These are phyloP conservation scores for Neurospora sp. DNA, from an alignment of 495 filamentous ascomycete genomes.

Conservation along the genomic window DNA sequence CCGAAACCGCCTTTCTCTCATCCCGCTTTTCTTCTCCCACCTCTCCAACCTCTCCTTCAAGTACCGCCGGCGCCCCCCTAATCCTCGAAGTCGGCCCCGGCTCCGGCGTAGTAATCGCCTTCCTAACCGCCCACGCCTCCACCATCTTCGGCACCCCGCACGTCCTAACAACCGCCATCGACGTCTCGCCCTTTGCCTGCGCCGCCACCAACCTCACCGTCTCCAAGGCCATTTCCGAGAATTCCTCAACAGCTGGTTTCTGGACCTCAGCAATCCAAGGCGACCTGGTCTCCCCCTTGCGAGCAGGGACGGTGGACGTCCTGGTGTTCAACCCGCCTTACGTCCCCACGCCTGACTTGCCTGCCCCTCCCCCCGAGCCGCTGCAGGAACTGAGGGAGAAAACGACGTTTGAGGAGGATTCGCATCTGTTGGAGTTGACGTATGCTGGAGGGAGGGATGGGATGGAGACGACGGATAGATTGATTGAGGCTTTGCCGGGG, in stretches of 20 bases:
- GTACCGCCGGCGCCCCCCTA: constrained; percentile 34
- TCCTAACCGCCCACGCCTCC: constrained; percentile 64
- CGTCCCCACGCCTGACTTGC: constrained; percentile 73
- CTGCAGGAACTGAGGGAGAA: background rate
- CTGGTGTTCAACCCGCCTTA: constrained; percentile 96
- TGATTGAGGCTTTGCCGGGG: constrained; percentile 56
- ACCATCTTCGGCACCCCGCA: constrained; percentile 63
- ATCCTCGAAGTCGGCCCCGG: constrained; percentile 84
- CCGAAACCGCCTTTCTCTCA: constrained; percentile 63
- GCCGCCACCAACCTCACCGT: constrained; percentile 55
- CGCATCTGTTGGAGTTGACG: constrained; percentile 70
- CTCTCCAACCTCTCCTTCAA: too few species aligned
- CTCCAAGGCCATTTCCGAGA: too few species aligned
- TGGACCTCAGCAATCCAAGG: constrained; percentile 38
- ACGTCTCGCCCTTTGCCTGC: constrained; percentile 78
- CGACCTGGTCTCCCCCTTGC: constrained; percentile 54
- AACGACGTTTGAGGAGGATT: constrained; percentile 54
- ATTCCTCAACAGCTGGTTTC: too few species aligned
- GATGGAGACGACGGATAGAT: constrained; percentile 80
- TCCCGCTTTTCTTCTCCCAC: constrained; percentile 40
- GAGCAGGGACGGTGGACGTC: constrained; percentile 55
- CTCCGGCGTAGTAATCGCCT: constrained; percentile 84
- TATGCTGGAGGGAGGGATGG: constrained; percentile 84
- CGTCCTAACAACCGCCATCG: constrained; percentile 62
- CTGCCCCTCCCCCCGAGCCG: constrained; percentile 18